These are phyloP conservation scores for Hyphodiscus sp. DNA, from an alignment of 2,329 filamentous ascomycete genomes.

Conservation along the genomic window DNA sequence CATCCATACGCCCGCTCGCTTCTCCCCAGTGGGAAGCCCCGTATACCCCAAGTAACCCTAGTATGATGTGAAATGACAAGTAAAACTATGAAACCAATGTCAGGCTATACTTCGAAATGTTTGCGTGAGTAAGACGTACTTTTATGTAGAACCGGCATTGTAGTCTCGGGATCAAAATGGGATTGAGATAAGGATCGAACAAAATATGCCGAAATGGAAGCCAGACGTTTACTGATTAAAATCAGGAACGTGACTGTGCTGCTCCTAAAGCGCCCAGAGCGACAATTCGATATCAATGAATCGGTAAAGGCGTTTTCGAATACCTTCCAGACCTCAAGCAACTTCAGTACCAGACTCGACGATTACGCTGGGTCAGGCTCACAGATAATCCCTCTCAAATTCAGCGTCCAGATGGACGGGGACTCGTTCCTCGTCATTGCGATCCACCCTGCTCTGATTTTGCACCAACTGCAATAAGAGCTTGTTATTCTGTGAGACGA, in stretches of 20 bases:
- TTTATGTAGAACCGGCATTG: not conserved
- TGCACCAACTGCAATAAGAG: constrained; percentile 26
- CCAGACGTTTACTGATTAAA: not conserved
- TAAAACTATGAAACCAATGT: not conserved
- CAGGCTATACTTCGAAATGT: not conserved
- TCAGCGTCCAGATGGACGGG: constrained; percentile 30
- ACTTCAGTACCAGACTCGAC: constrained; percentile 5
- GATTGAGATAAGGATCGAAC: not conserved
- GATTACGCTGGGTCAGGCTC: constrained; percentile 16
- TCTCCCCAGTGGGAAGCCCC: not conserved
- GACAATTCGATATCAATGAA: constrained; percentile 14
- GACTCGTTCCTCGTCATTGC: constrained; percentile 27
- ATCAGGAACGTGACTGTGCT: not conserved
- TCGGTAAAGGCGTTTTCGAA: constrained; percentile 26
- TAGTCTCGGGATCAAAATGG: not conserved
- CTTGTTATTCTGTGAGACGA: constrained; percentile 30
- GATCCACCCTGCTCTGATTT: constrained; percentile 22
- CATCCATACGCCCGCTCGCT: not conserved
- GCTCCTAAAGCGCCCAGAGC: not conserved
- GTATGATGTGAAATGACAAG: not conserved
- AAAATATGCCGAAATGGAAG: not conserved
- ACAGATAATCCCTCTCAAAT: constrained; percentile 31
- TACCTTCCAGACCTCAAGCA: constrained; percentile 16
- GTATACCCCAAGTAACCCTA: not conserved
- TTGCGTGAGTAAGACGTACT: not conserved